Base-by-base conservation (phyloP, 116 monocot genomes). In the Cymodocea nodosa region DNA sequence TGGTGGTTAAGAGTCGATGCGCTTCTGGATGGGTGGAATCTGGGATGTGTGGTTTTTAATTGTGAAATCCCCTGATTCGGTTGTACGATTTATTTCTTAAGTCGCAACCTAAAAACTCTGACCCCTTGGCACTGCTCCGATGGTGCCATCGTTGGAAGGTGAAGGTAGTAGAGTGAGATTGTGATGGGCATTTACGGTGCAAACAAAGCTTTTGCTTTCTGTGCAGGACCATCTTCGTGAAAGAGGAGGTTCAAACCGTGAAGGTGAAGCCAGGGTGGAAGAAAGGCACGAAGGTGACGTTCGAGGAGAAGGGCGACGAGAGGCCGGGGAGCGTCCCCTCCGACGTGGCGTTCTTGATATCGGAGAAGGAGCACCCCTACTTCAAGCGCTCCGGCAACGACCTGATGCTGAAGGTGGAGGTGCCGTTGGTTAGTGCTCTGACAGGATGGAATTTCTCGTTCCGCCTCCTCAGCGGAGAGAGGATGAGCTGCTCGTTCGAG, bases 201-300 rank as follows among this genome's bases (percentile, higher is more conserved):
- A 6, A 35, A 34, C 17, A 11, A 35, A 20, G 30, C 9, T 35
- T 67, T 53, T 0, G 13, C 12, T 58, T 17, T 62, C 16, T 52
- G 39, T 19, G 52, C 35, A 92, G 92, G 61, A 22, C 50, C 15
- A 82, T 78, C 13, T 40, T 66, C 25, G 55, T 69, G 40, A 81
- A 76, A 70, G 78, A 92, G 49, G 92, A 92, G 53, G 55, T 82
- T 14, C 75, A 79, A 44, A 86, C 61, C 12, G 85, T 98, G 66
- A 82, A 54, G 40, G 78, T 98, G 64, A 92, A 88, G 63, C 92
- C 92, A 0, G 98, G 98, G 57, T 92, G 89, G 92, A 86, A 76
- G 73, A 92, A 92, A 55, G 92, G 98, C 1, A 86, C 82, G 0
- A 98, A 75, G 75, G 80, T 98, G 49, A 89, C 89, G 35, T 89